Evolutionary conservation across 345 rosid genomes (phyloP).

Genomic region (Syzygium grande): DNA sequence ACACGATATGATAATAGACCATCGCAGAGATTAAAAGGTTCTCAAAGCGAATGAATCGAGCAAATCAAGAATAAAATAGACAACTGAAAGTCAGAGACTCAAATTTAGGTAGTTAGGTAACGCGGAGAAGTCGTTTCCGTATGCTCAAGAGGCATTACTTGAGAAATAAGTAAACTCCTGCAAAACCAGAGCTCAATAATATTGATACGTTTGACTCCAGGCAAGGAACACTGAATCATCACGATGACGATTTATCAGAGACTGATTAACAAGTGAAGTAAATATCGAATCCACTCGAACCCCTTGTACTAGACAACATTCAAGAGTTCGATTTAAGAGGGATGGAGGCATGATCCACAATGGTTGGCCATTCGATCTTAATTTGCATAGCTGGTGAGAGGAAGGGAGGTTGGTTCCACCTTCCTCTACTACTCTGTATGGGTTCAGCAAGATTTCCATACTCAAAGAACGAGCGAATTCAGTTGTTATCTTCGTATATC

Average conservation of each 20-base stretch:
- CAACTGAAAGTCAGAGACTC: neutral
- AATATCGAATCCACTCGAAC: neutral
- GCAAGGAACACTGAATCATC: neutral
- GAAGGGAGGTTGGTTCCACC: neutral
- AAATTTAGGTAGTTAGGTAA: neutral
- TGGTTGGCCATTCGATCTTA: neutral
- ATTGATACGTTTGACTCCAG: neutral
- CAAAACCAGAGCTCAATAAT: neutral
- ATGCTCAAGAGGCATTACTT: neutral
- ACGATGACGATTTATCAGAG: neutral
- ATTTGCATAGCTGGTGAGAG: neutral
- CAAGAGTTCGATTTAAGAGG: neutral
- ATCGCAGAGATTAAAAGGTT: neutral
- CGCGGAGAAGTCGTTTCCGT: neutral
- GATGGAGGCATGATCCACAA: neutral
- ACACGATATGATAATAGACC: neutral
- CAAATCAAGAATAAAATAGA: neutral
- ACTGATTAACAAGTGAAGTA: neutral
- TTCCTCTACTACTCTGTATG: neutral
- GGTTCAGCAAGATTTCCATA: neutral
- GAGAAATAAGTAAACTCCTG: neutral
- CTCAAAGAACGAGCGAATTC: neutral
- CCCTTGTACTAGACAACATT: neutral
- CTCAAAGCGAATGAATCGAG: neutral
- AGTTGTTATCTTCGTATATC: neutral